These are phyloP conservation scores for Citrus hindsii DNA, from an alignment of 345 rosid species.

Conservation along the genomic window DNA sequence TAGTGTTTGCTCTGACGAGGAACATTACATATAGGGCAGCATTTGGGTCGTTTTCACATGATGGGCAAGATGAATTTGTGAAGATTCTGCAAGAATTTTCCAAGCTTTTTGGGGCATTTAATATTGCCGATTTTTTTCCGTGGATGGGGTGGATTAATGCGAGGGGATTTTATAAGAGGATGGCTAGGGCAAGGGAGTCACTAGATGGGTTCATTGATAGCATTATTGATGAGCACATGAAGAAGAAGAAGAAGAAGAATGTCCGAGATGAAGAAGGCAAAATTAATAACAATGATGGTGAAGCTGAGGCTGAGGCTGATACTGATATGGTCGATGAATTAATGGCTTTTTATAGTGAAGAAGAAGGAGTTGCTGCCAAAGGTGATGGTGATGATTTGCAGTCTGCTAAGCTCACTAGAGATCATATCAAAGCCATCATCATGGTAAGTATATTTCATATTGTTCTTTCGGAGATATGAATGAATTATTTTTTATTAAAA, in stretches of 20 bases:
- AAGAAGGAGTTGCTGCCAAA: constrained; percentile 2
- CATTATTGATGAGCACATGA: constrained; percentile 71
- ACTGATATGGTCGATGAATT: constrained; percentile 88
- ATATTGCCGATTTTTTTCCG: constrained; percentile 77
- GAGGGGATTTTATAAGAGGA: constrained; percentile 42
- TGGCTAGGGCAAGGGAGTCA: constrained; percentile 52
- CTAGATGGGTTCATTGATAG: constrained; percentile 71
- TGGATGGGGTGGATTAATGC: constrained; percentile 63
- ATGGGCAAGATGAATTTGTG: constrained; percentile 69
- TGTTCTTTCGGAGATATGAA: too few species aligned
- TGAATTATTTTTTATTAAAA: too few species aligned
- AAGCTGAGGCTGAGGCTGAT: constrained; percentile 20
- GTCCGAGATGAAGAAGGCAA: not conserved
- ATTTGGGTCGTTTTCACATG: constrained; percentile 57
- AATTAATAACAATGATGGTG: not conserved
- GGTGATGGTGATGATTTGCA: constrained; percentile 36
- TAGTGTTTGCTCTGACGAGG: constrained; percentile 62
- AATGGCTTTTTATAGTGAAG: constrained; percentile 60
- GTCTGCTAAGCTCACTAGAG: constrained; percentile 51
- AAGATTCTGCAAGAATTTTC: constrained; percentile 83
- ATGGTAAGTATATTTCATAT: constrained; percentile 45
- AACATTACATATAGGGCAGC: constrained; percentile 79
- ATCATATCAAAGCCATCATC: constrained; percentile 90
- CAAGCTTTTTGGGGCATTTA: constrained; percentile 80
- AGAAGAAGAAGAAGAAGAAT: constrained; percentile 34